Evolutionary conservation across 345 rosid genomes (phyloP).

Genomic region (Populus tremula): DNA sequence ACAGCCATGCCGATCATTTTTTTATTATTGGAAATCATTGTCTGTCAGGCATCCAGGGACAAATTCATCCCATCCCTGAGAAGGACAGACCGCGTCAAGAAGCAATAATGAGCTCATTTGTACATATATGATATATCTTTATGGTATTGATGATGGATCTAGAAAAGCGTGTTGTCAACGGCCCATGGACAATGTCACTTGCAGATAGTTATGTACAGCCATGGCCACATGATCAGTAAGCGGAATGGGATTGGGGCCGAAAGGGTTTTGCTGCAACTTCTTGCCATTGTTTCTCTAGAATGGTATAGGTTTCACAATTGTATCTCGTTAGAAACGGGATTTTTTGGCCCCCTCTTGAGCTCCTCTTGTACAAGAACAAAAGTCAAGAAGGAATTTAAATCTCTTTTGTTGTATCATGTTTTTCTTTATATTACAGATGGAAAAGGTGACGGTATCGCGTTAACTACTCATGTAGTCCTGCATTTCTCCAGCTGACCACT

Average conservation of each 20-base stretch:
- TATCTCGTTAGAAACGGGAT: neutral
- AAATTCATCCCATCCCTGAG: neutral
- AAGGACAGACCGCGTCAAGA: neutral
- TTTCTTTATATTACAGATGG: neutral
- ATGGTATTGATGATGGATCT: constrained; percentile 11
- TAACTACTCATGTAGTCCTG: neutral
- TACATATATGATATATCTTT: neutral
- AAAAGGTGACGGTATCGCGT: neutral
- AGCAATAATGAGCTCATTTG: neutral
- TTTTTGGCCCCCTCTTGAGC: neutral
- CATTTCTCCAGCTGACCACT: neutral
- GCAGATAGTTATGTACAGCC: neutral
- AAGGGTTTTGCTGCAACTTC: constrained; percentile 1
- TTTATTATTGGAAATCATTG: neutral
- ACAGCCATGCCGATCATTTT: neutral
- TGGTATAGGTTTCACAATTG: constrained; percentile 5
- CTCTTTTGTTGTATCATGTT: neutral
- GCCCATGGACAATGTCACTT: neutral
- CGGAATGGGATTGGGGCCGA: neutral
- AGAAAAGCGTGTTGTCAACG: neutral
- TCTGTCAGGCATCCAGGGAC: neutral
- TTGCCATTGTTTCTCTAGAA: constrained; percentile 9
- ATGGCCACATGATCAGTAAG: neutral
- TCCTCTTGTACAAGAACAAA: constrained; percentile 16
- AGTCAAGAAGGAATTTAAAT: neutral